Percentiles rank a stretch among this genome's conserved stretches.
These are phyloP conservation scores for Arthrinium puccinioides DNA, from an alignment of 2,329 filamentous ascomycete species.

Conservation along the genomic window DNA sequence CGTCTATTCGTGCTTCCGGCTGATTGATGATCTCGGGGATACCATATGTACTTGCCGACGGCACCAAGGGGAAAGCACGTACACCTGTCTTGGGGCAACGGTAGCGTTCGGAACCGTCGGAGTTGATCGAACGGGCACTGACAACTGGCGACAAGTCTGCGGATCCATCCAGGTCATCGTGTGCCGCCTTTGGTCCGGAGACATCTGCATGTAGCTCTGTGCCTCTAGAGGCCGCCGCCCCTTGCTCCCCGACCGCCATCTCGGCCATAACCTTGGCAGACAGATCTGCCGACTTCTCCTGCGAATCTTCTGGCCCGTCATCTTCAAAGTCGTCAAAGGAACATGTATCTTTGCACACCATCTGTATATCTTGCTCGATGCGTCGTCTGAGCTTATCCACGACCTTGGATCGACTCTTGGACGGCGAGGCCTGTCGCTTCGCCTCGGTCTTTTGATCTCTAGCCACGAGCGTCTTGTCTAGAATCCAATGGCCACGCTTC, in stretches of 20 bases:
- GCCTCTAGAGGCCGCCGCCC: too few relatives aligned
- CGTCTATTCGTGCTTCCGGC: not conserved
- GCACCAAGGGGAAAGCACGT: constrained; percentile 16
- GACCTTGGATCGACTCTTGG: constrained; percentile 30
- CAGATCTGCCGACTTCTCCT: too few relatives aligned
- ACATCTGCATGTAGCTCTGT: too few relatives aligned
- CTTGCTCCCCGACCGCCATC: too few relatives aligned
- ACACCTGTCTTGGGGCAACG: constrained; percentile 11
- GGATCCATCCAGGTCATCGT: too few relatives aligned
- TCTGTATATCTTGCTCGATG: constrained; percentile 39
- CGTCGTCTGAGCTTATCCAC: constrained; percentile 34
- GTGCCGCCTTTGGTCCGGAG: too few relatives aligned
- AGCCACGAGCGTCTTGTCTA: constrained; percentile 40
- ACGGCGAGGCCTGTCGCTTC: constrained; percentile 20
- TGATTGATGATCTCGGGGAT: not conserved
- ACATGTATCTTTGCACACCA: constrained; percentile 44
- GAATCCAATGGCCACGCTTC: constrained; percentile 45
- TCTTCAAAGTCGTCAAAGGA: constrained; percentile 30
- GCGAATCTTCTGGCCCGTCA: constrained; percentile 8
- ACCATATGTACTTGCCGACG: constrained; percentile 3
- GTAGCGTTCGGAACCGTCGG: not conserved
- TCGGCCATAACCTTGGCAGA: too few relatives aligned
- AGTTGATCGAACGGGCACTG: not conserved
- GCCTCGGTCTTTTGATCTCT: constrained; percentile 15
- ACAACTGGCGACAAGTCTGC: not conserved